Evolutionary conservation across 2,329 filamentous ascomycete species (phyloP), one percentile per base, ranked within the genome.

Genomic region (Fusarium irregulare): DNA sequence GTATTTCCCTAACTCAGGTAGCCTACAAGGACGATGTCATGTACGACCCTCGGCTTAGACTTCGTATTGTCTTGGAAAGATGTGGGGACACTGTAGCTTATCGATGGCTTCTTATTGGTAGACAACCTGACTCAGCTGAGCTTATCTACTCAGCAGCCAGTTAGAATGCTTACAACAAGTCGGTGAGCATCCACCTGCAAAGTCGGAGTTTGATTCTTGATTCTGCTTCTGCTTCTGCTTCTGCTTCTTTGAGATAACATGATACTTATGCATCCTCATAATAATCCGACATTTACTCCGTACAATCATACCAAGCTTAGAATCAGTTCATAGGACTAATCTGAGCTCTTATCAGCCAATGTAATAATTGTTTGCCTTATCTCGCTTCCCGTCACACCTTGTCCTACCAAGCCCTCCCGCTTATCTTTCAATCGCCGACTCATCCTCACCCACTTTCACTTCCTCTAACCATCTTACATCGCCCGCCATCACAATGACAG

Each of bases 371-470:
- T 5, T 20, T 0, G 18, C 27, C 30, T n/a, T 20, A 50, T 6
- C n/a, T 41, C n/a, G 7, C 20, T 20, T 10, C 41, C 21, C n/a
- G 25, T 41, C 37, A 34, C 46, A 41, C 27, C 41, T 60, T 32
- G 34, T 63, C 13, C 27, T 25, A 48, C 37, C 44, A 20, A 45
- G 27, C 30, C 23, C 18, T 46, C 34, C 34, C 30, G 27, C 41
- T 28, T 30, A 37, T 44, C 40, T 44, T 64, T 65, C 51, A 59
- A 65, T 64, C 62, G 62, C 62, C 62, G 62, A 64, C 40, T 65
- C 40, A 64, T 27, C 40, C 28, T 32, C 48, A 42, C 34, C 49
- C 49, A 25, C 28, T 45, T 27, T 12, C 40, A 37, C 40, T 27
- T 32, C 21, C 21, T 23, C 25, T 32, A 14, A 41, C 34, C 21